Conservation (phyloP, 345 rosid species). For the Iberis pinnata region DNA sequence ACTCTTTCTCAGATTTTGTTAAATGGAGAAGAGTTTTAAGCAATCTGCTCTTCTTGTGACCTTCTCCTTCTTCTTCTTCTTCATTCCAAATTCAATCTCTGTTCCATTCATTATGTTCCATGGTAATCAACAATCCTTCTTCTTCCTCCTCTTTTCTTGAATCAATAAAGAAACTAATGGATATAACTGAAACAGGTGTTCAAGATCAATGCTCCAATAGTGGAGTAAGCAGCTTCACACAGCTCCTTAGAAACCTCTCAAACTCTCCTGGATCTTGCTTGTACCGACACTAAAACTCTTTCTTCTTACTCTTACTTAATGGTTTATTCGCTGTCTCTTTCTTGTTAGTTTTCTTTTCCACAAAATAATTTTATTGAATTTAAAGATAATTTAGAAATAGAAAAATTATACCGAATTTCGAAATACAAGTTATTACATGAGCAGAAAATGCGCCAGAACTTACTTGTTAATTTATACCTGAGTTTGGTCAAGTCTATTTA, state of each 20-base stretch:
- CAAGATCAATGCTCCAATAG: conserved; percentile 57
- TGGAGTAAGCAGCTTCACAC: conserved; percentile 52
- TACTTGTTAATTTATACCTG: no score
- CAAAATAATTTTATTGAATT: no score
- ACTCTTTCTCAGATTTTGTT: not conserved
- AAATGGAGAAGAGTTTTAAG: conserved; percentile 12
- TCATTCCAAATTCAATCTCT: conserved; percentile 40
- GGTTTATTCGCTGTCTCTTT: not conserved
- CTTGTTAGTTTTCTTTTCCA: no score
- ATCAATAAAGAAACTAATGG: not conserved
- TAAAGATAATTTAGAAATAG: conserved; percentile 86
- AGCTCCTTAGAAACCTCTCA: conserved; percentile 45
- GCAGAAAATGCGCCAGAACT: no score
- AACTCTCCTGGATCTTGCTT: conserved; percentile 71
- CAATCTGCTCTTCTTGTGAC: conserved; percentile 27
- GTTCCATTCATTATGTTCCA: conserved; percentile 68
- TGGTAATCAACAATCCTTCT: conserved; percentile 32
- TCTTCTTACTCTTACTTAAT: conserved; percentile 16
- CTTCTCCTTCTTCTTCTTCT: conserved; percentile 24
- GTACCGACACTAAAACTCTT: conserved; percentile 32
- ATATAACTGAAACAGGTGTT: conserved; percentile 41
- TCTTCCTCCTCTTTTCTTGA: conserved; percentile 7
- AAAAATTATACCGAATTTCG: no score
- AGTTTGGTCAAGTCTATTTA: no score
- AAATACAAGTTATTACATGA: no score